Base-by-base conservation (phyloP, 352 stramenopile species). In the Pythium insidiosum region DNA sequence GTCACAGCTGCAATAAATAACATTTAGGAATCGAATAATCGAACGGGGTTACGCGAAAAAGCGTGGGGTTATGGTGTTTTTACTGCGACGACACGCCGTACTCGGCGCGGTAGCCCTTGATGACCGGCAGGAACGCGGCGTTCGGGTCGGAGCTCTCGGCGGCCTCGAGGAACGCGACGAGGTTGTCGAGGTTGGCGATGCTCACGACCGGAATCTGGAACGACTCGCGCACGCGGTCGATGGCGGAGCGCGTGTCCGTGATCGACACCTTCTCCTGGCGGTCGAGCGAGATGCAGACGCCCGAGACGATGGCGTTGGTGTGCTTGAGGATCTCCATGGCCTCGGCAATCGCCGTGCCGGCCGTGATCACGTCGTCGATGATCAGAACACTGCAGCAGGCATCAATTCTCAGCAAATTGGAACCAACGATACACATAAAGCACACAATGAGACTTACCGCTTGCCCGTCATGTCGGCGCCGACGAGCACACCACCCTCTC, bases 311-410 rank as follows among this genome's bases (percentile, higher is more conserved):
- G 2, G 94, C 96, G 33, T 95, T 88, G 36, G 91, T 88, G 38
- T 73, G 65, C 51, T 87, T 65, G 6, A 99, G 65, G 43, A 98
- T 90, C 20, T 64, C 61, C 40, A 96, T 90, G 10, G 90, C 94
- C 59, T 99, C 94, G 24, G 92, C 81, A 53, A 99, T 98, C 15
- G 97, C 96, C 44, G 96, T 99, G 26, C 97, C 97, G 11, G 95
- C 96, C 6, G 96, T 99, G 56, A 99, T 99, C 16, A 99, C 97
- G 75, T 99, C 97, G 66, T 99, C 97, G 39, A 99, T 88, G 49
- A 99, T 93, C 26, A 99, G 66, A 18, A 99, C 95, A 28, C 79
- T 92, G 46, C 25, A 36, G 25, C 43, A 13, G 53, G 20, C 15
- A 47, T 20, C 10, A 50, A 38, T 1, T 24, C 30, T 43, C 22